Evolutionary conservation across 305 asterid species (phyloP), one percentile per base, ranked within the genome.

Genomic region (Fraxinus sp.): DNA sequence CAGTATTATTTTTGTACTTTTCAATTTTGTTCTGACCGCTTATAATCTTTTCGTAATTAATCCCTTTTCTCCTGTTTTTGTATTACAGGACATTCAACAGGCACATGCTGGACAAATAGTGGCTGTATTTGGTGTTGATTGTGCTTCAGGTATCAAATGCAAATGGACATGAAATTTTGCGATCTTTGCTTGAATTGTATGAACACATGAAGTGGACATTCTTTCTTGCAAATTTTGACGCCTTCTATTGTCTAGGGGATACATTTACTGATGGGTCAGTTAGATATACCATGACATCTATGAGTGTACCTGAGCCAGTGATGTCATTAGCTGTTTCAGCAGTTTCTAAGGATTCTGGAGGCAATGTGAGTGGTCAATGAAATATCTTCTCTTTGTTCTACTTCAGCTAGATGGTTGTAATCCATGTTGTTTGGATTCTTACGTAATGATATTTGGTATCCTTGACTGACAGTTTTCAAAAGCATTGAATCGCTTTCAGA

Each of bases 221-320:
- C 74, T 71, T 32, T 30, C 39, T 30, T 71, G 46, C 76, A 78
- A 82, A 39, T 76, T 81, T 35, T 28, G 1, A 11, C 36, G 28
- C 33, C 74, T 74, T 70, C 11, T 7, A 18, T 59, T 76, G 32
- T 82, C 83, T 83, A 97, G 99, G 99, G 86, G 98, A 97, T 89
- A 94, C 99, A 79, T 94, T 97, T 86, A 97, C 99, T 5, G 97
- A 97, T 84, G 99, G 99, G 55, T 91, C 98, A 33, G 97, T 97
- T 64, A 90, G 79, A 86, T 97, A 97, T 88, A 97, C 99, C 83
- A 97, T 97, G 99, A 93, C 97, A 78, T 94, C 99, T 13, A 97
- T 97, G 99, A 97, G 93, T 89, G 98, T 97, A 80, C 99, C 98
- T 39, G 99, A 97, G 88, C 99, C 98, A 81, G 99, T 97, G 86